Percentiles rank a stretch among this genome's conserved stretches.
Evolutionary conservation across 1,139 yeast genomes (phyloP).

Genomic region (Zygoascus meyerae): DNA sequence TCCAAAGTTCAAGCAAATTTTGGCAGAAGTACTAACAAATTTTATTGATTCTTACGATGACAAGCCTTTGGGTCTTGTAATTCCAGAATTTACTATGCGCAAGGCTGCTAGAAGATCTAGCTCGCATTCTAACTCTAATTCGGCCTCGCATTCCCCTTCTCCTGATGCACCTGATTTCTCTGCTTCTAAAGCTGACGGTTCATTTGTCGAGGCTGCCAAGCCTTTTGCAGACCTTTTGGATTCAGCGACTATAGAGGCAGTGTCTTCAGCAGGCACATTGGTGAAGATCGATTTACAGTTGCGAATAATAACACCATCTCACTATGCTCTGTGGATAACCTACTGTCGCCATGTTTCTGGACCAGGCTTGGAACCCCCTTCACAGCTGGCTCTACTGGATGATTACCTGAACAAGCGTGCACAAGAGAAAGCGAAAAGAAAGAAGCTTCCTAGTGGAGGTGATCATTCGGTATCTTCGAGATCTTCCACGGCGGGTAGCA

Average conservation of each 20-base stretch:
- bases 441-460: constrained; percentile 20
- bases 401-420: constrained; percentile 21
- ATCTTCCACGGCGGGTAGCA: constrained; percentile 12
- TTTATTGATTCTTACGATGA: constrained; percentile 10
- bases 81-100: constrained; percentile 87
- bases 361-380: constrained; percentile 40
- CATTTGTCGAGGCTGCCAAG: background rate
- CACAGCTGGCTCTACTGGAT: constrained; percentile 50
- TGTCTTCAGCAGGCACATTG: constrained; percentile 61
- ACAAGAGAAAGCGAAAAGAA: constrained; percentile 26
- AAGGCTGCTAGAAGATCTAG: constrained; percentile 30
- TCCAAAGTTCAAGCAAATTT: constrained; percentile 57
- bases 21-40: constrained; percentile 31
- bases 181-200: background rate
- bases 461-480: constrained; percentile 4
- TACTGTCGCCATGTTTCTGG: constrained; percentile 46
- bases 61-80: constrained; percentile 47
- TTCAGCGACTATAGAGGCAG: constrained; percentile 52
- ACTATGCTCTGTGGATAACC: constrained; percentile 79
- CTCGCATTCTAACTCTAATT: constrained; percentile 8
- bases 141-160: background rate
- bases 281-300: constrained; percentile 73
- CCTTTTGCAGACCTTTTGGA: constrained; percentile 18
- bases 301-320: constrained; percentile 56
- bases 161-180: background rate